phyloP scores from a whole-genome alignment of 140 eudicot species.

The Bidens hawaiensis region DNA sequence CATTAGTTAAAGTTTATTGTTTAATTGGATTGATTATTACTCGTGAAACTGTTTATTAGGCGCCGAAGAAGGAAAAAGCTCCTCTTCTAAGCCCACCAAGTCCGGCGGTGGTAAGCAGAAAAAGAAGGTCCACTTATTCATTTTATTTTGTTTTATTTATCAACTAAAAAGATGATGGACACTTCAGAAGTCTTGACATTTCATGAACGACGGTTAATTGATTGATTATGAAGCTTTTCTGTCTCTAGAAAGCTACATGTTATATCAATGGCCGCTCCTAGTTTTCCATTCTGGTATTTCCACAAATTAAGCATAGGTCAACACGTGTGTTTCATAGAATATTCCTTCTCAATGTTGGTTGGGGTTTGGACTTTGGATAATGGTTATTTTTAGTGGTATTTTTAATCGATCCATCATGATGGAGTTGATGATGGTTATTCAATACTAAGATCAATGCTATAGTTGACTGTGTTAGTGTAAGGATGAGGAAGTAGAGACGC shows the following conservation, averaged over 20 bases:
- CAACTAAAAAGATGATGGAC: too few species aligned
- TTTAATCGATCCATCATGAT: conserved; percentile 10
- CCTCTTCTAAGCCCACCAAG: conserved; percentile 52
- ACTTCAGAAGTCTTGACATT: too few species aligned
- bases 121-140: conserved; percentile 26
- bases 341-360: too few species aligned
- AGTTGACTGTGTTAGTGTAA: conserved; percentile 17
- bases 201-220: too few species aligned
- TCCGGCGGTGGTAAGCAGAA: conserved; percentile 51
- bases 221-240: too few species aligned
- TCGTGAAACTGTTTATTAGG: conserved; percentile 16
- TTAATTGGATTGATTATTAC: not conserved
- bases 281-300: conserved; percentile 1
- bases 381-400: not conserved
- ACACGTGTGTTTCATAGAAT: not conserved
- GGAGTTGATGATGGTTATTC: conserved; percentile 23
- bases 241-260: too few species aligned
- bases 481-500: conserved; percentile 47
- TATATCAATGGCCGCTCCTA: too few species aligned
- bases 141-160: not conserved
- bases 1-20: not conserved
- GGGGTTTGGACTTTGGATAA: too few species aligned
- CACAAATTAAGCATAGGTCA: conserved; percentile 14
- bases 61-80: conserved; percentile 54
- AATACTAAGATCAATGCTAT: not conserved